Base-by-base conservation (phyloP, 768 basidiomycete species). In the Leccinum barrowsii region DNA sequence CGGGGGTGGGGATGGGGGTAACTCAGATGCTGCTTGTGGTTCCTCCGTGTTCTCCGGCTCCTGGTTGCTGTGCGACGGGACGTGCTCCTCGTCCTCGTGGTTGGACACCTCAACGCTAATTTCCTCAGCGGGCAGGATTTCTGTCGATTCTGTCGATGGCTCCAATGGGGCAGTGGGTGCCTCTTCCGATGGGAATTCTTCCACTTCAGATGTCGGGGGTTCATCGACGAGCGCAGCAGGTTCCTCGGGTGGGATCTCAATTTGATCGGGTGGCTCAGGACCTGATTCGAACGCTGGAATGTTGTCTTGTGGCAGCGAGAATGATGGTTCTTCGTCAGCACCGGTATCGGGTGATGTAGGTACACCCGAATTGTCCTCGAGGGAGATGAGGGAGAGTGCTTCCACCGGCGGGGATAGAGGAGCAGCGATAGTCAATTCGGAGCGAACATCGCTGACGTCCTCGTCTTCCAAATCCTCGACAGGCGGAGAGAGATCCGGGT, bases 331-430 rank as follows among this genome's bases (percentile, higher is more conserved):
- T 26, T 59, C 61, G n/a, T 59, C 44, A 13, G 44, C 30, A 35
- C 22, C 15, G 2, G 21, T 50, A 5, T 55, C 58, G 7, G 30
- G 13, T 13, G 47, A 21, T 11, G 34, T 4, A 35, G 54, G 11
- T 10, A 26, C 51, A 12, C 12, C 19, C 19, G 66, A 19, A 4
- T 59, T 51, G 15, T 67, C 69, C 40, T 64, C 65, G 12, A 73
- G 61, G 17, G 69, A 65, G 26, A 70, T 64, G 30, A 74, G 64
- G 1, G 67, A 56, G 15, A 70, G 54, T 46, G 62, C 62, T 46
- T 70, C 70, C 17, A 70, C 64, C 10, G 71, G 67, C 3, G 71
- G 73, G 56, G 71, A 74, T 24, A 65, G 37, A 13, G 70, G 50
- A 44, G 32, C 59, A 35, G 61, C 51, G 13, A 61, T 4, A 19